Evolutionary conservation across 208 protist genomes (phyloP).

Genomic region (Trypanosoma theileri): DNA sequence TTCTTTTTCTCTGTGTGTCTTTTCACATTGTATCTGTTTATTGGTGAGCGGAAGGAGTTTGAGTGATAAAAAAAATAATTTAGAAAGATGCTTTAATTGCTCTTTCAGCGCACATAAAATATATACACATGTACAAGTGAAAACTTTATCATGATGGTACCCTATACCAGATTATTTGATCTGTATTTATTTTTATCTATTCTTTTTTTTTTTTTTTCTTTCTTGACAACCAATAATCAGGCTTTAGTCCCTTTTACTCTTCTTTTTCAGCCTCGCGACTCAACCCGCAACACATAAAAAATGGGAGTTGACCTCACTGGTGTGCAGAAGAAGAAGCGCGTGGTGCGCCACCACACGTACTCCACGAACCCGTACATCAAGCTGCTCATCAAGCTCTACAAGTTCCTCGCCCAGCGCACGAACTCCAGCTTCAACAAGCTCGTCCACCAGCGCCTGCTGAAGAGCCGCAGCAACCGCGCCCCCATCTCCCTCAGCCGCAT

Average conservation of each 20-base stretch:
- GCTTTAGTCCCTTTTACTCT: conserved; percentile 12
- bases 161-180: neutral
- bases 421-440: conserved; percentile 98
- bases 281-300: conserved; percentile 9
- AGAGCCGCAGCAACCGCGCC: conserved; percentile 96
- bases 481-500: conserved; percentile 96
- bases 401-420: conserved; percentile 98
- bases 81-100: no score
- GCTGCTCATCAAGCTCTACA: conserved; percentile 99
- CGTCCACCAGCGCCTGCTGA: conserved; percentile 96
- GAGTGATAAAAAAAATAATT: no score
- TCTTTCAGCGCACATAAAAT: no score
- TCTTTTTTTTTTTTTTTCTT: conserved; percentile 12
- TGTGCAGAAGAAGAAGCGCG: conserved; percentile 89
- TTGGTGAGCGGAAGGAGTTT: no score
- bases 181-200: conserved; percentile 5
- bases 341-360: conserved; percentile 93
- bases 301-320: conserved; percentile 92
- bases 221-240: neutral
- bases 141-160: neutral
- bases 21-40: no score
- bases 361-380: conserved; percentile 97
- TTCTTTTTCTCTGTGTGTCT: no score
- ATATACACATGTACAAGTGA: no score
- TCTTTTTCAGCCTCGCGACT: conserved; percentile 4